These are phyloP conservation scores for Rhizophora apiculata DNA, from an alignment of 345 rosid species.

Conservation along the genomic window DNA sequence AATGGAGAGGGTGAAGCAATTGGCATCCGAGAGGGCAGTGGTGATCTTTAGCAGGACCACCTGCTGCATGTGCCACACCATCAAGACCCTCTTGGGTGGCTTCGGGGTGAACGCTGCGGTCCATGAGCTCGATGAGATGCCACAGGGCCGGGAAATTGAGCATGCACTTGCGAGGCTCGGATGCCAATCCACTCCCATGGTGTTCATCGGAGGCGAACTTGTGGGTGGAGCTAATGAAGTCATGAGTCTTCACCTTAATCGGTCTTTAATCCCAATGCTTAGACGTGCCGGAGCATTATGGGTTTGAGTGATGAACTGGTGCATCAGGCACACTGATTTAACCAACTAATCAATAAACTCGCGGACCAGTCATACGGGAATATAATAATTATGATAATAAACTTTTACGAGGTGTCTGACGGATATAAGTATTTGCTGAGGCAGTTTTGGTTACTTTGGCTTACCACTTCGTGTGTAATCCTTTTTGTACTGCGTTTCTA, in stretches of 20 bases:
- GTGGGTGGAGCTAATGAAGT: conserved; percentile 81
- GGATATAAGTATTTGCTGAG: neutral
- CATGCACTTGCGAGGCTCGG: conserved; percentile 68
- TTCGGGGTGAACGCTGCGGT: conserved; percentile 71
- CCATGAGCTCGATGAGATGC: conserved; percentile 68
- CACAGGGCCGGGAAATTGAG: conserved; percentile 67
- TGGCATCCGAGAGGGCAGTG: conserved; percentile 76
- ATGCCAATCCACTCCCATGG: conserved; percentile 56
- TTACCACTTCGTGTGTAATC: too few species aligned
- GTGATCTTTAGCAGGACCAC: conserved; percentile 82
- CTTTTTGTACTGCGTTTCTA: too few species aligned
- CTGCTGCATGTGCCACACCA: conserved; percentile 78
- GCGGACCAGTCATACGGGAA: neutral
- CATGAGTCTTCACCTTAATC: conserved; percentile 83
- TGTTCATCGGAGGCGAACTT: conserved; percentile 78
- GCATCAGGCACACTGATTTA: neutral
- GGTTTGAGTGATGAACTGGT: conserved; percentile 39
- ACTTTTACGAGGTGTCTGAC: conserved; percentile 14
- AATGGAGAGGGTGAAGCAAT: conserved; percentile 55
- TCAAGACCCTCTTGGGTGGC: conserved; percentile 62
- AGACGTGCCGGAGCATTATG: conserved; percentile 76
- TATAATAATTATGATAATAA: neutral
- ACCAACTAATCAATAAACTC: neutral
- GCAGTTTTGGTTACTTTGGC: too few species aligned
- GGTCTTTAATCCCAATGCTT: conserved; percentile 73